A percentile compares a stretch with the other conserved stretches of the same genome.
Conservation (phyloP, 2,329 filamentous ascomycete species). For the Cordyceps pruinosa region DNA sequence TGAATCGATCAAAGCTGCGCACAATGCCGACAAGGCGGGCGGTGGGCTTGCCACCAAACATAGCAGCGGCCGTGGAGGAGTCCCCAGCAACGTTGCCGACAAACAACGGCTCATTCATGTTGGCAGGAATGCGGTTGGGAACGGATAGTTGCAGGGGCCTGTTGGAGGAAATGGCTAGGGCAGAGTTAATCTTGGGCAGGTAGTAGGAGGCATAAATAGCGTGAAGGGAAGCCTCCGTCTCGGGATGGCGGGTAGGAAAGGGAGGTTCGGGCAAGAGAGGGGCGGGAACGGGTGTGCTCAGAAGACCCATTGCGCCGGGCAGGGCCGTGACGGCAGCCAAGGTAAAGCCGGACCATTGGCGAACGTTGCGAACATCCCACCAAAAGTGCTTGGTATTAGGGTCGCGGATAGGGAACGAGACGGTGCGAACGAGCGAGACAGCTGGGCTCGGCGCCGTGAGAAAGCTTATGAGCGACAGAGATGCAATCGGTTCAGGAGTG, state of each 20-base stretch:
- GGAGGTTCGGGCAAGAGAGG: slow-evolving; percentile 53
- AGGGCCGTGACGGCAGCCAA: slow-evolving; percentile 63
- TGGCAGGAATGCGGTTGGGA: slow-evolving; percentile 26
- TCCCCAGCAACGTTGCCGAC: slow-evolving; percentile 56
- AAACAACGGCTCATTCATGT: slow-evolving; percentile 52
- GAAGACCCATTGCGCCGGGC: slow-evolving; percentile 63
- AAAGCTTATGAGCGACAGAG: slow-evolving; percentile 70
- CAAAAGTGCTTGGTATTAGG: slow-evolving; percentile 77
- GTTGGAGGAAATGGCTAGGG: slow-evolving; percentile 68
- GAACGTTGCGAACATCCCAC: slow-evolving; percentile 90
- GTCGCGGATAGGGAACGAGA: slow-evolving; percentile 61
- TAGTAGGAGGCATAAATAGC: slow-evolving; percentile 72
- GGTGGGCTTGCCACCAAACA: slow-evolving; percentile 41
- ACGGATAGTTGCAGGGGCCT: slow-evolving; percentile 50
- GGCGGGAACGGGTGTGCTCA: slow-evolving; percentile 60
- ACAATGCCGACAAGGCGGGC: slow-evolving; percentile 73
- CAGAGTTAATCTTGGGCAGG: slow-evolving; percentile 79
- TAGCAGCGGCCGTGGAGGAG: slow-evolving; percentile 46
- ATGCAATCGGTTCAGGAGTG: slow-evolving; percentile 40
- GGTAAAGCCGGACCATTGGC: slow-evolving; percentile 76
- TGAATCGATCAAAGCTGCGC: slow-evolving; percentile 89
- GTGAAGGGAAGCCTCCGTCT: slow-evolving; percentile 71
- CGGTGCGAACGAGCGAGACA: slow-evolving; percentile 71
- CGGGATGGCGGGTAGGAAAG: slow-evolving; percentile 58
- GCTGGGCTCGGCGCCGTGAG: slow-evolving; percentile 75